Evolutionary conservation across 768 basidiomycete genomes (phyloP), one percentile per base, ranked within the genome.

Genomic region (Trametes cubensis): DNA sequence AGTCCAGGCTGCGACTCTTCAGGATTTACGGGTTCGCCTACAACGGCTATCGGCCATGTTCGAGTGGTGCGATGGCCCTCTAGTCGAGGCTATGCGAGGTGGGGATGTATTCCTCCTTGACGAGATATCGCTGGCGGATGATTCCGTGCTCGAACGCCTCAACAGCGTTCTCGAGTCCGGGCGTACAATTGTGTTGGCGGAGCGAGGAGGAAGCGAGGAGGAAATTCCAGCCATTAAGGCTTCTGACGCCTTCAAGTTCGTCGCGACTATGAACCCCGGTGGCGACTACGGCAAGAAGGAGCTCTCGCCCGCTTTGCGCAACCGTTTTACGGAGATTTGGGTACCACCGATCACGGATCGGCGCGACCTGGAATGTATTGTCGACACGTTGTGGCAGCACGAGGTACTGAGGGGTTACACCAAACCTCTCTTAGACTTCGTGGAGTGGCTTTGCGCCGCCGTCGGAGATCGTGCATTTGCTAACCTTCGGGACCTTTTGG

Each of bases 201-300:
- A 99, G 74, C 89, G 88, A 48, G 94, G 95, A 0, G 94, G 93
- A 13, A 83, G 82, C 45, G 84, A 88, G 62, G 78, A 84, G 13
- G 87, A 87, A 34, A 80, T 88, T 64, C 84, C 88, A 30, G 80
- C 81, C 7, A 79, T 98, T 44, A 78, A 75, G 20, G 95, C 94
- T 8, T 72, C 77, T 7, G 76, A 81, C 4, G 76, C 76, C 1
- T 99, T 99, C 81, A 89, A 95, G 72, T 85, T 99, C 40, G 80
- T 98, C 0, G 94, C 97, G 2, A 98, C 97, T 3, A 99, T 99
- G 97, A 99, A 99, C 72, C 97, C 97, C 0, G 97, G 97, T 20
- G 97, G 97, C 15, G 97, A 99, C 70, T 98, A 95, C 69, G 97
- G 97, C 23, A 99, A 99, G 80, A 99, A 98, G 72, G 97, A 99